Evolutionary conservation across 148 eudicot genomes (phyloP).

Genomic region (Talinum fruticosum): DNA sequence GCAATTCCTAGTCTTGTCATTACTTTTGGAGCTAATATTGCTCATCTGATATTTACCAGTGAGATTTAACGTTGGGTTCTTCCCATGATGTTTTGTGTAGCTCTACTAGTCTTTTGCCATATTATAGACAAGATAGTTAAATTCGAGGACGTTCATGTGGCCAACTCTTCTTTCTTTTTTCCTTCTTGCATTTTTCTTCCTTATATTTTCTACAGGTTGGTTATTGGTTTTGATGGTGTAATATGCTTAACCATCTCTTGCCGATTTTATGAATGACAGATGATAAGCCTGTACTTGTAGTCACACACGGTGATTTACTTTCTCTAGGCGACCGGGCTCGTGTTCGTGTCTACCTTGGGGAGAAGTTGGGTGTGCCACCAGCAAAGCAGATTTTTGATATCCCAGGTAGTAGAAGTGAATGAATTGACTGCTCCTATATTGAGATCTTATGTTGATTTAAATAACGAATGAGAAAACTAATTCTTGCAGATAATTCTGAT

Average conservation of each 20-base stretch:
- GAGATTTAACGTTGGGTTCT: not conserved
- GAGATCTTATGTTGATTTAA: conserved; percentile 6
- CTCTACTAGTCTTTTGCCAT: no score
- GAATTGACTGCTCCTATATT: not conserved
- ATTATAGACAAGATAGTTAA: no score
- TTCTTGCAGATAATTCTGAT: conserved; percentile 55
- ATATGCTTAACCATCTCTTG: conserved; percentile 1
- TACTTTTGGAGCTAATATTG: not conserved
- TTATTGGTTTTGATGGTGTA: not conserved
- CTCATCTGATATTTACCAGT: not conserved
- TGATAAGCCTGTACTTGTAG: conserved; percentile 80
- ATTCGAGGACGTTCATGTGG: no score
- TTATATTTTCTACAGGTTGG: not conserved
- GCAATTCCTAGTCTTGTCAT: not conserved
- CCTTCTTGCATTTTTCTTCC: not conserved
- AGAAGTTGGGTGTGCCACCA: conserved; percentile 71
- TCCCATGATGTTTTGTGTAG: not conserved
- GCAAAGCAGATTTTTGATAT: conserved; percentile 76
- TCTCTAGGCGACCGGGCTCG: conserved; percentile 58
- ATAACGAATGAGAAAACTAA: not conserved
- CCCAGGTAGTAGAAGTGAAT: conserved; percentile 46
- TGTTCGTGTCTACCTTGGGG: conserved; percentile 67
- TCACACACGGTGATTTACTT: conserved; percentile 90
- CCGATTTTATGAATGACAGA: conserved; percentile 41
- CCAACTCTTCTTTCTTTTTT: not conserved